phyloP scores from a whole-genome alignment of 1,284 basidiomycete genomes.

The Heterobasidion irregulare region DNA sequence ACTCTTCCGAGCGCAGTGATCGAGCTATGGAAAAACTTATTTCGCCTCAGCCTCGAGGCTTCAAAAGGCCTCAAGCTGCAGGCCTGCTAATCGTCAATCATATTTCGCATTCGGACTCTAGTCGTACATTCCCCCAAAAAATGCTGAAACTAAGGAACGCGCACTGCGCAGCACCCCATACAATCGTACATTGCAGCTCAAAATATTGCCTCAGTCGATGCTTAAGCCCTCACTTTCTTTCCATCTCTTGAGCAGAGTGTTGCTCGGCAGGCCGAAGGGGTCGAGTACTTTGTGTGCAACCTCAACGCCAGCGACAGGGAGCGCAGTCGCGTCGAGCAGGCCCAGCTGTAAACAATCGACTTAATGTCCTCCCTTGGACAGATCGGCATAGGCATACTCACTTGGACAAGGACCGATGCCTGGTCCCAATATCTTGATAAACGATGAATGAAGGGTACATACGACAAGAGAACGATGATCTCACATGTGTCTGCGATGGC shows the following conservation, averaged over 20 bases:
- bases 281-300: slow-evolving; percentile 32
- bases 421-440: slow-evolving; percentile 37
- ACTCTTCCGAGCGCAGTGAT: too few species aligned
- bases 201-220: not conserved
- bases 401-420: slow-evolving; percentile 35
- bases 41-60: too few species aligned
- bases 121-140: too few species aligned
- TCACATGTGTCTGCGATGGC: slow-evolving; percentile 19
- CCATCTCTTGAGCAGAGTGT: slow-evolving; percentile 30
- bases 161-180: not conserved
- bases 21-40: too few species aligned
- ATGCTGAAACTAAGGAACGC: too few species aligned
- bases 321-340: slow-evolving; percentile 21
- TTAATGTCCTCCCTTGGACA: not conserved
- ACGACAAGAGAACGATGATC: slow-evolving; percentile 2
- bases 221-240: slow-evolving; percentile 27
- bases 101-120: not conserved
- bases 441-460: not conserved
- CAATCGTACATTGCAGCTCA: not conserved
- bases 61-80: too few species aligned
- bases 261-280: slow-evolving; percentile 33
- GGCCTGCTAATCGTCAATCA: not conserved
- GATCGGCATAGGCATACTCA: slow-evolving; percentile 6
- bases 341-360: slow-evolving; percentile 22
- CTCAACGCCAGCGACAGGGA: slow-evolving; percentile 32